phyloP scores from a whole-genome alignment of 2,329 filamentous ascomycete species.

The Pseudogymnoascus verrucosus region DNA sequence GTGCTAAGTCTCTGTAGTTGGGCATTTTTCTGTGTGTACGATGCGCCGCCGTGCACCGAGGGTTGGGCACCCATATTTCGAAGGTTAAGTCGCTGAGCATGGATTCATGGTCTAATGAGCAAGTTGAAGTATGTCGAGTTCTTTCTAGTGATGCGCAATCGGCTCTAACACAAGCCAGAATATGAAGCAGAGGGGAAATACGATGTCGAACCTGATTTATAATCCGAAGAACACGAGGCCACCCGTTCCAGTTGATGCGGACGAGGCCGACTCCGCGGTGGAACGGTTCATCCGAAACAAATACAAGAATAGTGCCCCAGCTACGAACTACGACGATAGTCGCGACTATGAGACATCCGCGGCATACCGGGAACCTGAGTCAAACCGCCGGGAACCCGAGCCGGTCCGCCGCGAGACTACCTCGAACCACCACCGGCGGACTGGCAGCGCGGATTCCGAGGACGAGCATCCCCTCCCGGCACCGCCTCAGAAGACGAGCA shows the following conservation, averaged over 20 bases:
- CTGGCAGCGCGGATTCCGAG: conserved; percentile 42
- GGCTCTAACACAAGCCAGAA: conserved; percentile 46
- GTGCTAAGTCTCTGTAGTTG: conserved; percentile 48
- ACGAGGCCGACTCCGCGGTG: conserved; percentile 90
- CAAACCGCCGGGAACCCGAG: conserved; percentile 26
- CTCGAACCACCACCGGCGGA: conserved; percentile 42
- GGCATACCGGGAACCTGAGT: conserved; percentile 10
- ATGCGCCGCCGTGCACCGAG: conserved; percentile 90
- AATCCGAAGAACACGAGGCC: conserved; percentile 80
- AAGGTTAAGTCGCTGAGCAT: conserved; percentile 99
- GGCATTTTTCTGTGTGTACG: conserved; percentile 97
- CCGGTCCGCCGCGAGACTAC: not conserved
- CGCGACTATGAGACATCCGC: conserved; percentile 24
- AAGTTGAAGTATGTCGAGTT: conserved; percentile 70
- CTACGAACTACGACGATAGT: conserved; percentile 24
- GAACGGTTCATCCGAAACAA: conserved; percentile 93
- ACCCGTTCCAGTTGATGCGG: conserved; percentile 78
- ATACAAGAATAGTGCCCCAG: conserved; percentile 55
- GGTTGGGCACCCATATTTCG: conserved; percentile 93
- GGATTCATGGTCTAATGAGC: conserved; percentile 93
- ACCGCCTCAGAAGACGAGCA: conserved; percentile 50
- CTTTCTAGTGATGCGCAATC: not conserved
- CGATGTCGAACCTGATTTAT: conserved; percentile 76
- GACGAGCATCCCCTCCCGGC: conserved; percentile 44
- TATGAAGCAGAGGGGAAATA: conserved; percentile 90